These are phyloP conservation scores for Fusarium fracticaudum DNA, from an alignment of 2,329 filamentous ascomycete genomes.

Conservation along the genomic window DNA sequence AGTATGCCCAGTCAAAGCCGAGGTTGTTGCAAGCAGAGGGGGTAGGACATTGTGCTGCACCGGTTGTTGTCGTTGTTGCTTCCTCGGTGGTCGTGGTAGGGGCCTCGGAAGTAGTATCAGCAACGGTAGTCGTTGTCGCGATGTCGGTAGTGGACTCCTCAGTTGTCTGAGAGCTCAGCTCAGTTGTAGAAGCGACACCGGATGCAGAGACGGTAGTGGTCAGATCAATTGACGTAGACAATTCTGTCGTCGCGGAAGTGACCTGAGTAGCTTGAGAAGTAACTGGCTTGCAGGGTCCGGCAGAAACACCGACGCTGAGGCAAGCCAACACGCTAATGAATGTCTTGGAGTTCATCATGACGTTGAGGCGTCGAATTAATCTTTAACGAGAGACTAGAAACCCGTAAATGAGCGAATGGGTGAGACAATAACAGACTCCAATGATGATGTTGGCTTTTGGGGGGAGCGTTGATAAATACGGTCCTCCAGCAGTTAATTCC, in stretches of 20 bases:
- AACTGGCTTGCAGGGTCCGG: conserved; percentile 7
- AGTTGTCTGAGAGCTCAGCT: neutral
- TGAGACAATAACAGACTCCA: neutral
- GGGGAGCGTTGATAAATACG: neutral
- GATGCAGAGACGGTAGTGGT: neutral
- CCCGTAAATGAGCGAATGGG: neutral
- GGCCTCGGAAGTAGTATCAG: neutral
- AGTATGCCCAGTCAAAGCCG: conserved; percentile 14
- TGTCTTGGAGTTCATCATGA: neutral
- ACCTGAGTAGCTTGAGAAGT: neutral
- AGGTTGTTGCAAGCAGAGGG: neutral
- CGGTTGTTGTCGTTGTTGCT: neutral
- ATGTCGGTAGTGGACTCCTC: neutral
- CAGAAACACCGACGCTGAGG: neutral
- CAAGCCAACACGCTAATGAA: neutral
- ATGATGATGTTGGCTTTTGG: rapidly evolving
- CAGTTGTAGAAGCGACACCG: neutral
- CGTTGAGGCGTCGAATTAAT: rapidly evolving
- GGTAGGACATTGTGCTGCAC: neutral
- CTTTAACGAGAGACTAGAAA: neutral
- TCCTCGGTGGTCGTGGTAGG: neutral
- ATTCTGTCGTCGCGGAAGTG: neutral
- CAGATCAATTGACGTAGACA: neutral
- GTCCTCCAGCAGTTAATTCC: neutral
- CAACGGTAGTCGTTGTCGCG: neutral